Conservation (phyloP, 495 filamentous ascomycete genomes). For the Hyaloscypha bicolor region DNA sequence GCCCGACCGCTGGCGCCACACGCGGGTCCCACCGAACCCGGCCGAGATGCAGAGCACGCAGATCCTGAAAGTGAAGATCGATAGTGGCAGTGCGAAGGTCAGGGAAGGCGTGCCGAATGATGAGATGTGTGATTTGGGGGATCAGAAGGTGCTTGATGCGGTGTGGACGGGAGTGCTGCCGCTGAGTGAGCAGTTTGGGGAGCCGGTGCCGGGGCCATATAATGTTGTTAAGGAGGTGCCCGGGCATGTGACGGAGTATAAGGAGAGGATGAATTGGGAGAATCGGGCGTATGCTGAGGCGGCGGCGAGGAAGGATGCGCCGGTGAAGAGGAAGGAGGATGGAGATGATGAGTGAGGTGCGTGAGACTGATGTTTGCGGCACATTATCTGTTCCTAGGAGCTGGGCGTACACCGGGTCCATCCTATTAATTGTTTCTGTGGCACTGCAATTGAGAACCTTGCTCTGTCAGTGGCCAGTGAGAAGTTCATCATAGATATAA, state of each 20-base stretch:
- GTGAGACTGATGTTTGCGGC: background rate
- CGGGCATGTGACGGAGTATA: conserved; percentile 24
- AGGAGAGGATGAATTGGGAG: conserved; percentile 24
- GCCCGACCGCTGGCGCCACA: conserved; percentile 65
- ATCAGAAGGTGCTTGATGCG: conserved; percentile 56
- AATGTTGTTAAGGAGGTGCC: conserved; percentile 22
- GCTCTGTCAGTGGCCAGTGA: background rate
- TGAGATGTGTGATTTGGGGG: conserved; percentile 64
- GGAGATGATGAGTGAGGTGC: conserved; percentile 14
- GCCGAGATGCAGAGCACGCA: conserved; percentile 77
- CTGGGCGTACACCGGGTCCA: background rate
- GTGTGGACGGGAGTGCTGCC: conserved; percentile 88
- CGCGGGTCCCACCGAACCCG: conserved; percentile 66
- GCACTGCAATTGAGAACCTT: background rate
- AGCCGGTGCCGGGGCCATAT: conserved; percentile 56
- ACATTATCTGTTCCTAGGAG: background rate
- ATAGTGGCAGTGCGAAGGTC: conserved; percentile 80
- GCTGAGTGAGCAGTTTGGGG: conserved; percentile 64
- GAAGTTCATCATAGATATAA: background rate
- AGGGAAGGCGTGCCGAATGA: conserved; percentile 70
- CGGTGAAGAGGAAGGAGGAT: conserved; percentile 24
- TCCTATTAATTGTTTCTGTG: background rate
- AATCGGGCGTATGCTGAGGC: conserved; percentile 20
- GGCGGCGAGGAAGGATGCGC: conserved; percentile 25
- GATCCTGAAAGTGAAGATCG: conserved; percentile 70